Evolutionary conservation across 2,329 filamentous ascomycete genomes (phyloP).

Genomic region (Metarhizium humberi): DNA sequence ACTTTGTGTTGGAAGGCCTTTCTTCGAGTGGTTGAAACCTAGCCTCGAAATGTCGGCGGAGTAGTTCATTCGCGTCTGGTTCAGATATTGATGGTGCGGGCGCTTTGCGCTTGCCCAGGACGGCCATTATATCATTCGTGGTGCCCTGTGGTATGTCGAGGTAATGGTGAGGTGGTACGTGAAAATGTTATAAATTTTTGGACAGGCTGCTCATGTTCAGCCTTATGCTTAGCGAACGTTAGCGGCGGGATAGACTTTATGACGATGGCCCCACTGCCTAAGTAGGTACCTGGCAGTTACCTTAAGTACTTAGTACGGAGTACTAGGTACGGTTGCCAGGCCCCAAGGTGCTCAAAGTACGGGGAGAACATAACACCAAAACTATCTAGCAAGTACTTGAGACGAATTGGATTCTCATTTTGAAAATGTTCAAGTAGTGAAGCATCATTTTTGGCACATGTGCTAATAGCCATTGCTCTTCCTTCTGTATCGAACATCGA

Average conservation of each 20-base stretch:
- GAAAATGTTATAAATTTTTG: conserved; percentile 1
- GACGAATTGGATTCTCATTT: not conserved
- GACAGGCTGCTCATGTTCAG: not conserved
- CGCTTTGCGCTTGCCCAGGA: conserved; percentile 42
- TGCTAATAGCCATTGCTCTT: not conserved
- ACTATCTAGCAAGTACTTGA: no score
- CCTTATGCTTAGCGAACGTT: not conserved
- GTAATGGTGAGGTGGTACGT: not conserved
- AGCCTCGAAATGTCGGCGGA: conserved; percentile 79
- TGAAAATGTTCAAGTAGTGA: not conserved
- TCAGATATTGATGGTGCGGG: conserved; percentile 21
- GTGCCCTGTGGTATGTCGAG: not conserved
- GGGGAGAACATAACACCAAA: no score
- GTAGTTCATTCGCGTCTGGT: conserved; percentile 60
- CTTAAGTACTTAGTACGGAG: no score
- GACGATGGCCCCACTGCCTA: no score
- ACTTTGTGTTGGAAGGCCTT: not conserved
- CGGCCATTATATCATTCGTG: conserved; percentile 24
- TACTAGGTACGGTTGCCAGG: no score
- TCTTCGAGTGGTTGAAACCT: conserved; percentile 67
- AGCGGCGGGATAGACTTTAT: not conserved
- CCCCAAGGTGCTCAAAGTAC: no score
- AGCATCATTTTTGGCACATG: not conserved
- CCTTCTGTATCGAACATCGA: not conserved
- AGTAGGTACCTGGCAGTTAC: no score